phyloP scores from a whole-genome alignment of 2,329 filamentous ascomycete genomes.

The Plectosphaerella plurivora region DNA sequence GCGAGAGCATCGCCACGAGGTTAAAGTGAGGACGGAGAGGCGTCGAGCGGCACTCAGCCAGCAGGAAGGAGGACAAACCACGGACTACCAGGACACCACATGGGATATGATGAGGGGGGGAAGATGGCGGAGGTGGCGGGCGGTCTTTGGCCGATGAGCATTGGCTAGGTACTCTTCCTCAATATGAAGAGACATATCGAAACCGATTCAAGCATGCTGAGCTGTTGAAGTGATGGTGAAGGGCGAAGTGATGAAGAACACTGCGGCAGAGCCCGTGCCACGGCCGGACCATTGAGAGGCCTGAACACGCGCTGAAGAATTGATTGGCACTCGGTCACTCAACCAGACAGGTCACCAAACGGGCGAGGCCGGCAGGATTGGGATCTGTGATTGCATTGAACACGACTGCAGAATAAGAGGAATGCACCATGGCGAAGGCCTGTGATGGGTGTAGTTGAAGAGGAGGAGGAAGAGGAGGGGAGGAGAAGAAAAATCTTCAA shows the following conservation, averaged over 20 bases:
- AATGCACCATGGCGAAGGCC: neutral
- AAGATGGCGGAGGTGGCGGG: neutral
- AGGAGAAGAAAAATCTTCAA: slow-evolving; percentile 10
- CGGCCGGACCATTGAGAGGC: too few relatives aligned
- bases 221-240: too few relatives aligned
- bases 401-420: too few relatives aligned
- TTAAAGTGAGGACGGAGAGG: slow-evolving; percentile 65
- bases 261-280: too few relatives aligned
- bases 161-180: slow-evolving; percentile 2
- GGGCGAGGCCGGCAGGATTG: too few relatives aligned
- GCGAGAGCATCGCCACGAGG: slow-evolving; percentile 56
- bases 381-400: too few relatives aligned
- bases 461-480: neutral
- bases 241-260: too few relatives aligned
- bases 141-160: neutral
- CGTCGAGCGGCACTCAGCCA: slow-evolving; percentile 55
- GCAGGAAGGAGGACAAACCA: slow-evolving; percentile 20
- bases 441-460: neutral
- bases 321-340: too few relatives aligned
- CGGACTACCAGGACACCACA: slow-evolving; percentile 4
- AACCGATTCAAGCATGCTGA: neutral
- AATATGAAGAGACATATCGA: neutral
- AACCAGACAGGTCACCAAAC: too few relatives aligned
- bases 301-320: too few relatives aligned
- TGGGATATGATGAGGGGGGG: neutral